Evolutionary conservation across 2,329 filamentous ascomycete species (phyloP).

Genomic region (Arthroderma sp.): DNA sequence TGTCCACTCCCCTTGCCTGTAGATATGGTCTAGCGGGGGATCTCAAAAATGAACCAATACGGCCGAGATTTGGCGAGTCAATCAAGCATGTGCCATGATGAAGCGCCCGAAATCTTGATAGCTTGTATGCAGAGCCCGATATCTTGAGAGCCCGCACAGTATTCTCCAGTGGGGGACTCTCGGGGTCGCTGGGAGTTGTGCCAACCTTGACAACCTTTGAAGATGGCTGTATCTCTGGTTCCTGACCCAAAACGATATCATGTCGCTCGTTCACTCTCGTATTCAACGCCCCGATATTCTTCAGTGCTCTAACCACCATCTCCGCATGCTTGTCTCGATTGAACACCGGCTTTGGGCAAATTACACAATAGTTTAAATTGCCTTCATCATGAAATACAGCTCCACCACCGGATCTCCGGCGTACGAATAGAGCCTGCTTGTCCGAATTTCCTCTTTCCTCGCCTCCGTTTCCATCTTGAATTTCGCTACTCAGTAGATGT

Average conservation of each 20-base stretch:
- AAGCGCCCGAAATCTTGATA: slow-evolving; percentile 65
- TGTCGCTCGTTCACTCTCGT: slow-evolving; percentile 77
- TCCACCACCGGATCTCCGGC: slow-evolving; percentile 76
- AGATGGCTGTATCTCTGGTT: slow-evolving; percentile 12
- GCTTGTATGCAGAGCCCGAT: slow-evolving; percentile 88
- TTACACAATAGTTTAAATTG: slow-evolving; percentile 91
- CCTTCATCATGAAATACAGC: slow-evolving; percentile 88
- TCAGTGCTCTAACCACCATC: slow-evolving; percentile 81
- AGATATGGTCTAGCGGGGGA: slow-evolving; percentile 70
- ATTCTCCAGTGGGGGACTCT: slow-evolving; percentile 26
- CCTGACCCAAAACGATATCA: slow-evolving; percentile 69
- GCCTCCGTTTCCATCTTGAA: background rate
- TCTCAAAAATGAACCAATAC: slow-evolving; percentile 56
- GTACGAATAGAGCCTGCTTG: slow-evolving; percentile 50
- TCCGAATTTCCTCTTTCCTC: slow-evolving; percentile 10
- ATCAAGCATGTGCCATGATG: slow-evolving; percentile 91
- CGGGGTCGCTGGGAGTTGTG: slow-evolving; percentile 30
- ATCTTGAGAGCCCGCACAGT: slow-evolving; percentile 52
- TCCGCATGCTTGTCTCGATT: slow-evolving; percentile 76
- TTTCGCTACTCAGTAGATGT: slow-evolving; percentile 33
- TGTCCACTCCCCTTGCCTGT: slow-evolving; percentile 74
- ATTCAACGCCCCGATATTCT: slow-evolving; percentile 31
- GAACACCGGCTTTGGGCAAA: slow-evolving; percentile 63
- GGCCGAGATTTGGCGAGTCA: slow-evolving; percentile 56
- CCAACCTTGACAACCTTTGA: slow-evolving; percentile 9